Base-by-base conservation (phyloP, 1,284 basidiomycete species). In the Stygiomarasmius scandens region DNA sequence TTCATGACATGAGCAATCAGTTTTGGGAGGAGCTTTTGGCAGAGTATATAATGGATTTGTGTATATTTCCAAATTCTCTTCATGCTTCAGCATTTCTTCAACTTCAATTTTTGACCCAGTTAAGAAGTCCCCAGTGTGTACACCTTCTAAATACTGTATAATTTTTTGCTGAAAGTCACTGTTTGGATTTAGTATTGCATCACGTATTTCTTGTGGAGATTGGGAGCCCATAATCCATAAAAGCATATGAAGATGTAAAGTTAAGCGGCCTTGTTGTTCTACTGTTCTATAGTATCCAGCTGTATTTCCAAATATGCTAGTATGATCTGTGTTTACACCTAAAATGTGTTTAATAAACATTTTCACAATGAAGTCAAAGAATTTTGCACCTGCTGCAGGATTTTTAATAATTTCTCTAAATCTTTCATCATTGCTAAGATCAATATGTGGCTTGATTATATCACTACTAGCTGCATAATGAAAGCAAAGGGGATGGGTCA, bases 281-380 rank as follows among this genome's bases (percentile, higher is more conserved):
- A 74, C 71, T 2, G 71, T 72, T 5, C 74, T 70, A 64, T 74
- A 74, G 54, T 72, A 73, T 9, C 62, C 71, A 22, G 63, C 45
- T 1, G 63, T 67, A 14, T 66, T 48, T 4, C 71, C 69, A 58
- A 59, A 70, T 5, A 68, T 22, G 24, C 69, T 68, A 5, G n/a
- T 32, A 32, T 32, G 23, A 24, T 56, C 25, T 11, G 51, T 23
- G 2, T 2, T n/a, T 23, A 52, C 55, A 34, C 65, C 59, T 2
- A 71, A 45, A 1, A 70, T 58, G 58, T 67, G 56, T 32, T 63
- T 61, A 3, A 71, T 50, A 55, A 73, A 71, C 2, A 59, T 23
- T 34, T 62, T 43, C 2, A 66, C 61, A 46, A 67, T 59, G 48
- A 61, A 64, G 49, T 69, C 57, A n/a, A n/a, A n/a, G n/a, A n/a